Conservation (phyloP, 352 stramenopile genomes). For the Globisporangium camurandrum region DNA sequence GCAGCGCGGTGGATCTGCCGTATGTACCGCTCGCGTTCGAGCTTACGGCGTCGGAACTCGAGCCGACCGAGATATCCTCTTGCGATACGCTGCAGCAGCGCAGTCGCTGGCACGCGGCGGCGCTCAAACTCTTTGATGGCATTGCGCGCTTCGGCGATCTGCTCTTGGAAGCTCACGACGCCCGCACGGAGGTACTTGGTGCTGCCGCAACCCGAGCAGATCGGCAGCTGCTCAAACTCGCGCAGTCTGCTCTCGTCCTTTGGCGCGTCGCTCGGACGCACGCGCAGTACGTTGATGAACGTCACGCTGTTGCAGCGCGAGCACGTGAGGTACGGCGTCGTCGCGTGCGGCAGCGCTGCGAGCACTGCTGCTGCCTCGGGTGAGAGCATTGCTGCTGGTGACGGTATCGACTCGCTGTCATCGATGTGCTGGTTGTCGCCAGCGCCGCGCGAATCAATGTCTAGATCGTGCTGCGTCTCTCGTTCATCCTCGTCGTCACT, state of each 20-base stretch:
- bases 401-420: too few relatives aligned
- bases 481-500: background rate
- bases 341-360: conserved; percentile 16
- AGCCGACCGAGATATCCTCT: conserved; percentile 52
- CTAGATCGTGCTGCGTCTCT: background rate
- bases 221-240: conserved; percentile 49
- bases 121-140: conserved; percentile 62
- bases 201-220: conserved; percentile 55
- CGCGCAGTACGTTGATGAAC: conserved; percentile 56
- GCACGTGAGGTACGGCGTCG: conserved; percentile 72
- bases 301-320: conserved; percentile 70
- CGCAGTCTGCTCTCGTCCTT: conserved; percentile 13
- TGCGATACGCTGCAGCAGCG: conserved; percentile 53
- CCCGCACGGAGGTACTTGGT: conserved; percentile 62
- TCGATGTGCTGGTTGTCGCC: too few relatives aligned
- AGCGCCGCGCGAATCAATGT: too few relatives aligned
- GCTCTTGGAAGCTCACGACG: conserved; percentile 68
- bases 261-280: conserved; percentile 16
- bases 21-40: conserved; percentile 40
- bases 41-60: conserved; percentile 35
- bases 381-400: background rate
- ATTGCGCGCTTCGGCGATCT: conserved; percentile 58
- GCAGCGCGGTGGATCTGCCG: conserved; percentile 42
- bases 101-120: conserved; percentile 35
- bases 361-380: conserved; percentile 5